Conservation (phyloP, 2,329 filamentous ascomycete genomes). For the Colletotrichum cuscutae region DNA sequence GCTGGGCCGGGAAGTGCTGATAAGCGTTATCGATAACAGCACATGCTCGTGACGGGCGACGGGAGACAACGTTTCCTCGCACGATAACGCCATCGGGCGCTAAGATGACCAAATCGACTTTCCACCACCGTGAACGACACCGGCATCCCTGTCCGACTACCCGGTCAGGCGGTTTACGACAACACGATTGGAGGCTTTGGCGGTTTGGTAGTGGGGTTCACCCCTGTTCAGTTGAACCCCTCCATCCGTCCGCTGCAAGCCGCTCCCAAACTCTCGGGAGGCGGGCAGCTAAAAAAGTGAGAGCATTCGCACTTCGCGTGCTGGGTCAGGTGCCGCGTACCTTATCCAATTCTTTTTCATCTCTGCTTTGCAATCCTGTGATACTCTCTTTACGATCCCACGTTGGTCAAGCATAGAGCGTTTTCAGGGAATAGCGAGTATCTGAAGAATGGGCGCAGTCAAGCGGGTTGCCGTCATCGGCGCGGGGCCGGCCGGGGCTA, state of each 20-base stretch:
- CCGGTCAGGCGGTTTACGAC: slow-evolving; percentile 26
- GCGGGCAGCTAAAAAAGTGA: slow-evolving; percentile 7
- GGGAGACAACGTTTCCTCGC: background rate
- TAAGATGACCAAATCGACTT: slow-evolving; percentile 24
- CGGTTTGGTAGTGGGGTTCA: background rate
- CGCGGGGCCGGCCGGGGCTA: slow-evolving; percentile 68
- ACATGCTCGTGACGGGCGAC: background rate
- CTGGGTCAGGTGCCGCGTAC: background rate
- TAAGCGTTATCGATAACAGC: slow-evolving; percentile 5
- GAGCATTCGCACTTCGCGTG: background rate
- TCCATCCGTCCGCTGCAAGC: background rate
- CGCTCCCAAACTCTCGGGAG: slow-evolving; percentile 13
- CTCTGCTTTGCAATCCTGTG: background rate
- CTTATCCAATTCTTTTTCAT: background rate
- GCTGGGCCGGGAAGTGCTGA: background rate
- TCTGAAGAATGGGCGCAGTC: slow-evolving; percentile 33
- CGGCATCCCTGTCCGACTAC: slow-evolving; percentile 25
- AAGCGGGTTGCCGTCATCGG: slow-evolving; percentile 68
- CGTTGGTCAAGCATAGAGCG: background rate
- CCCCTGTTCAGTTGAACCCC: slow-evolving; percentile 4
- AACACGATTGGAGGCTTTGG: slow-evolving; percentile 15
- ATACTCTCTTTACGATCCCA: background rate
- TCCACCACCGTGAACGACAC: background rate
- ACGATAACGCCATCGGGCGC: slow-evolving; percentile 31
- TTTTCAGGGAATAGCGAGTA: background rate